Percentiles rank a stretch among this genome's conserved stretches.
Evolutionary conservation across 2,329 filamentous ascomycete genomes (phyloP).

Genomic region (Apiospora aurea): DNA sequence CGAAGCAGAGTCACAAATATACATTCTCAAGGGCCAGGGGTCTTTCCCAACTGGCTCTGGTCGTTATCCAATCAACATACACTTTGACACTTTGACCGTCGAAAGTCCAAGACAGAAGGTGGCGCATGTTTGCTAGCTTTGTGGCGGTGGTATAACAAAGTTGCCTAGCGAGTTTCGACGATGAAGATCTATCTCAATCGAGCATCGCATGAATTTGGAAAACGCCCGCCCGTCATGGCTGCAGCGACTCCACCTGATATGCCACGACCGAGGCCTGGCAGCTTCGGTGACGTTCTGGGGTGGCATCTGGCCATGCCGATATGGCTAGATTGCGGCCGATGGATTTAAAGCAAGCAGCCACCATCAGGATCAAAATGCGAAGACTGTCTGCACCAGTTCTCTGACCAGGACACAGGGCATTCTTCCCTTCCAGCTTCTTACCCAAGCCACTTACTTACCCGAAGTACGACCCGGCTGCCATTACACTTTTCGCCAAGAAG

Average conservation of each 20-base stretch:
- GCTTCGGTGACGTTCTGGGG: neutral
- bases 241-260: conserved; percentile 15
- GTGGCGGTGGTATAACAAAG: neutral
- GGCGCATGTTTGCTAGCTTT: neutral
- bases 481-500: neutral
- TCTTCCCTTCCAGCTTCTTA: neutral
- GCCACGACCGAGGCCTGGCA: neutral
- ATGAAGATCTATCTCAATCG: conserved; percentile 18
- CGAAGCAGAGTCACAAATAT: neutral
- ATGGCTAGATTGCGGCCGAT: conserved; percentile 2
- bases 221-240: conserved; percentile 6
- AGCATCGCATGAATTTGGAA: neutral
- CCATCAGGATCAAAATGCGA: neutral
- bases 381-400: neutral
- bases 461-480: neutral
- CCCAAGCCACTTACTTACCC: neutral
- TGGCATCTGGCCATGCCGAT: neutral
- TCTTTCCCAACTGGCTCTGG: neutral
- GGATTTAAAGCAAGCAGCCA: neutral
- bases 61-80: neutral
- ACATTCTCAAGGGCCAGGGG: neutral
- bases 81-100: neutral
- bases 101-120: neutral
- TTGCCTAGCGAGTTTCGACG: conserved; percentile 8
- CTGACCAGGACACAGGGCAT: neutral